Percentiles rank a stretch among this genome's conserved stretches.
These are phyloP conservation scores for Anisodus acutangulus DNA, from an alignment of 257 asterid species.

Conservation along the genomic window DNA sequence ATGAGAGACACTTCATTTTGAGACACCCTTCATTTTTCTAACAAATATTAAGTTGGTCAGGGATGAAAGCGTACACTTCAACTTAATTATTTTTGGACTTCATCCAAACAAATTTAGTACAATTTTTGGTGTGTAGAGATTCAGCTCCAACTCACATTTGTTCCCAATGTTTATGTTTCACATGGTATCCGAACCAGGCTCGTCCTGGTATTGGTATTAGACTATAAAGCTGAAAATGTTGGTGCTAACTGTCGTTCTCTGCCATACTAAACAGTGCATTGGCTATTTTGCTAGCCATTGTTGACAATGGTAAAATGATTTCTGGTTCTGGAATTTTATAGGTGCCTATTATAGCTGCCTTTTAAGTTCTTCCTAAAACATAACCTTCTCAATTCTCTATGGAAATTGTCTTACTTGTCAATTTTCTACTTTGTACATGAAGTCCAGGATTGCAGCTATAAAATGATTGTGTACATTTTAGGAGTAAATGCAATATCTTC, in stretches of 20 bases:
- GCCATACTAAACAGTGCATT: background rate
- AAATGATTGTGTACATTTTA: background rate
- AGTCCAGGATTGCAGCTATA: no score
- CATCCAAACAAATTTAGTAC: no score
- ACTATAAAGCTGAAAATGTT: background rate
- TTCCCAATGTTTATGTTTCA: background rate
- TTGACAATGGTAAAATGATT: slow-evolving; percentile 1
- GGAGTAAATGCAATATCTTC: background rate
- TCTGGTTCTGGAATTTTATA: background rate
- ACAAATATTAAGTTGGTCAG: background rate
- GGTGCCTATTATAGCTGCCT: no score
- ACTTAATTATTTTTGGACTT: background rate
- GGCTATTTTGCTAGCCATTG: background rate
- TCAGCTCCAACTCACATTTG: background rate
- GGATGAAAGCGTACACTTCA: background rate
- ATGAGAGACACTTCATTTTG: no score
- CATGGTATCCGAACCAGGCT: background rate
- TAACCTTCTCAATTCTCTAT: background rate
- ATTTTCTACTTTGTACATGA: background rate
- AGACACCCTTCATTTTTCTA: no score
- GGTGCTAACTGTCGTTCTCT: background rate
- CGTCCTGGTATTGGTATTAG: background rate
- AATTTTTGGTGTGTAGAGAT: background rate
- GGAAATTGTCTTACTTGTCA: background rate
- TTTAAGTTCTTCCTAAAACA: background rate